Evolutionary conservation across 1,284 basidiomycete genomes (phyloP), one percentile per base, ranked within the genome.

Genomic region (Papiliotrema flavescens): DNA sequence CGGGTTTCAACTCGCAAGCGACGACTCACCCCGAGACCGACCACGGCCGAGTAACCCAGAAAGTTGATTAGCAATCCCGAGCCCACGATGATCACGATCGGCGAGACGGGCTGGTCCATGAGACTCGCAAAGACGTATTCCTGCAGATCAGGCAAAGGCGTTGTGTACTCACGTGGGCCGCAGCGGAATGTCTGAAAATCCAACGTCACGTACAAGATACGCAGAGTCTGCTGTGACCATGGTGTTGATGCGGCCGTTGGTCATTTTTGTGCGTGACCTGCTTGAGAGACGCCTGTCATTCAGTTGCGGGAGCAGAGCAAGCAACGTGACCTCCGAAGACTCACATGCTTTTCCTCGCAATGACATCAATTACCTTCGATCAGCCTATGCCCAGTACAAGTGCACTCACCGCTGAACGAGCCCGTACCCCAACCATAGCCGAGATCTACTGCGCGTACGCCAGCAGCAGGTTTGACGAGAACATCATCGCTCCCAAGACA

Each of bases 181-280:
- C n/a, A n/a, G n/a, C n/a, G n/a, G n/a, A n/a, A n/a, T n/a, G n/a
- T n/a, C n/a, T n/a, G n/a, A n/a, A n/a, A 43, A 14, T 23, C 22
- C 36, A 42, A 19, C 39, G 35, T n/a, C 11, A 73, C 83, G 80
- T 78, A 70, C 63, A 20, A 86, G 82, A 20, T 78, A 79, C 51
- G 79, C 79, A 3, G 71, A 74, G 23, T 88, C 86, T n/a, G 85
- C 80, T 2, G 83, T 83, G n/a, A 88, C 84, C 79, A 88, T 83
- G 0, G 85, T 87, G 8, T 84, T 87, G 51, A 88, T 83, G 66
- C 57, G 53, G 8, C 64, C 64, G 43, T 62, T 63, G 19, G 59
- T 61, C 47, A 62, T 57, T 5, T 50, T 50, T 2, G 56, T n/a
- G 4, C 61, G 44, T 5, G 65, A 47, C 49, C 57, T 54, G n/a